Percentiles rank a stretch among this genome's conserved stretches.
phyloP scores from a whole-genome alignment of 1,139 yeast genomes.

The Suhomyces wounanorum region DNA sequence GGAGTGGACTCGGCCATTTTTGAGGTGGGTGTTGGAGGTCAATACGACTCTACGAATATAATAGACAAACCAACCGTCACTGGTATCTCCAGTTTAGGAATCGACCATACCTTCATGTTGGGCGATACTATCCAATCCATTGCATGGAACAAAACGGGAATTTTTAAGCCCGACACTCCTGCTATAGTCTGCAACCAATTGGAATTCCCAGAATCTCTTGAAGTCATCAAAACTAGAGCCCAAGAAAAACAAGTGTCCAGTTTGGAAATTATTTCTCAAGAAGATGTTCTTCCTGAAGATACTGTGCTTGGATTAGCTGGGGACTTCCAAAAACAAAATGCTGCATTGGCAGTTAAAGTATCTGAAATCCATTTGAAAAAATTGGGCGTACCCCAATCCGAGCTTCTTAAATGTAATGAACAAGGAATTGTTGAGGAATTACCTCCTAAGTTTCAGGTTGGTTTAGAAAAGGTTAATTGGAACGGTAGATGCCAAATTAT shows the following conservation, averaged over 20 bases:
- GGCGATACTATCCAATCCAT: constrained; percentile 88
- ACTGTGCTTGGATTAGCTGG: constrained; percentile 80
- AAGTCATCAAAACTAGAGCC: constrained; percentile 63
- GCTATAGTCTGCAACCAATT: constrained; percentile 69
- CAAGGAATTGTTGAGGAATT: constrained; percentile 32
- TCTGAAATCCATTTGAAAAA: constrained; percentile 61
- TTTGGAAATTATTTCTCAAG: constrained; percentile 52
- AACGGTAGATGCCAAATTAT: constrained; percentile 92
- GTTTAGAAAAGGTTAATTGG: constrained; percentile 76
- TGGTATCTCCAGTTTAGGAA: constrained; percentile 85
- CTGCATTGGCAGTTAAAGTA: constrained; percentile 82
- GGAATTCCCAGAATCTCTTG: constrained; percentile 51
- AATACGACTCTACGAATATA: constrained; percentile 91
- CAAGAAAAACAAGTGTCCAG: constrained; percentile 55
- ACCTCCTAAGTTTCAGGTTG: constrained; percentile 60
- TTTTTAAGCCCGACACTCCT: constrained; percentile 67
- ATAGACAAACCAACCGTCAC: constrained; percentile 79
- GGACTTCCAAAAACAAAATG: constrained; percentile 80
- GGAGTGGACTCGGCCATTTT: constrained; percentile 90
- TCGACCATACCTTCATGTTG: constrained; percentile 87
- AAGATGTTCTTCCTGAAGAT: constrained; percentile 29
- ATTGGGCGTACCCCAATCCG: constrained; percentile 38
- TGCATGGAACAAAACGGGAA: constrained; percentile 97
- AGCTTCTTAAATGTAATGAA: constrained; percentile 27
- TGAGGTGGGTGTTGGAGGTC: constrained; percentile 99